Base-by-base conservation (phyloP, 805 yeast genomes). In the Lachancea thermotolerans region DNA sequence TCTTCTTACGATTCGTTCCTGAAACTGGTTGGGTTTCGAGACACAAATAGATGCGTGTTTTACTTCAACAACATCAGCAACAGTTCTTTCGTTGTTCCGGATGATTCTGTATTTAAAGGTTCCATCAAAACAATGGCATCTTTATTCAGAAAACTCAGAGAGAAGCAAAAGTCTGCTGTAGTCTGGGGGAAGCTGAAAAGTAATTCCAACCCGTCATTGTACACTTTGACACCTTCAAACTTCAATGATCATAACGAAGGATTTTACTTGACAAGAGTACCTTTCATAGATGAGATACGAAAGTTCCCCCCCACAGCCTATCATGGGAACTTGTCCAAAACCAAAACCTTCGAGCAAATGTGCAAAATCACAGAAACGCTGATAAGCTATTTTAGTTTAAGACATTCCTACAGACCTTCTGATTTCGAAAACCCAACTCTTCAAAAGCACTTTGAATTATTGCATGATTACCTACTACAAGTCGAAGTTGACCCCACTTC, bases 251-350 rank as follows among this genome's bases (percentile, higher is more conserved):
- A 41, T 2, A 59, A 91, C 0, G 79, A 84, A 46, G 96, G 96
- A 0, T 76, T 91, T 49, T 79, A 82, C 40, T 60, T 89, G 45
- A 71, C 84, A 8, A 71, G 73, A 28, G 54, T 85, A 17, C 96
- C 98, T 1, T 84, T 76, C 70, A 64, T 77, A 12, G 95, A 88
- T 52, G 91, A 87, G 58, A 63, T 88, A 3, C 69, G 97, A 42
- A 71, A 75, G 30, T 61, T 78, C 3, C 96, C 97, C 0, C 64
- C 63, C 4, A 47, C 50, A 1, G 50, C 47, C 2, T 37, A 37
- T 10, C 37, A 43, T 28, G 47, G 41, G 12, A 39, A 43, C 7
- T 12, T 44, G 9, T 31, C 49, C 4, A 31, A 47, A 12, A 10
- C 51, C 53, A 5, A 54, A 50, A 44, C 52, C 46, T 44, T 58